Evolutionary conservation across 108 stramenopile species (phyloP), one percentile per base, ranked within the genome.

Genomic region (Fragilariopsis cylindrus): DNA sequence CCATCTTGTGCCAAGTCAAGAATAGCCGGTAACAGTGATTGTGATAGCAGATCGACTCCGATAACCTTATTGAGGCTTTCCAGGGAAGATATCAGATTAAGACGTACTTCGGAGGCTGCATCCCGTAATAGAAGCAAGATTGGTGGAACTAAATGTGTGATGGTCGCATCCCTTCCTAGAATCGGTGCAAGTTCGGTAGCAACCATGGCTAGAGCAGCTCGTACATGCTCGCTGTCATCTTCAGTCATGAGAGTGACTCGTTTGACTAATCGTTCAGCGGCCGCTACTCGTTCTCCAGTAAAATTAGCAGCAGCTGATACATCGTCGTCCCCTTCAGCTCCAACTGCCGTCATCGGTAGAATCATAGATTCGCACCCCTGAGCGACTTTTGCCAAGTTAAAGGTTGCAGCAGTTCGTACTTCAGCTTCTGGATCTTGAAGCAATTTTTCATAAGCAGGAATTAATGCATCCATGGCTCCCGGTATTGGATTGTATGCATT

Each of bases 1-100:
- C 91, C 88, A 83, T 98, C 97, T 77, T 97, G 92, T 8, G 98
- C 96, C 53, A 99, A 80, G 71, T 97, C 96, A 41, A 98, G 71
- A 85, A 99, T 96, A 30, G 98, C 99, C 4, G 99, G 99, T 41
- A 98, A 73, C 11, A 99, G 77, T 16, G 95, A 92, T 77, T 98
- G 93, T n/a, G 90, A 82, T 48, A 99, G 79, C 46, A 97, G 77
- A 69, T 98, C 95, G 6, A 96, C 91, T 3, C 98, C 99, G 69
- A 98, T 92, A 5, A 98, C 97, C 72, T 93, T 90, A 85, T 97
- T 96, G 67, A 99, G 72, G 15, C 93, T 77, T n/a, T 87, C 82
- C 30, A 99, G 83, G 13, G 89, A 92, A 13, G 96, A 92, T 75
- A 99, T 98, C 50, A 99, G 84, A 85, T 97, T 98, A 43, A 99